Evolutionary conservation across 805 yeast species (phyloP).

Genomic region (Sugiyamaella smithiae): DNA sequence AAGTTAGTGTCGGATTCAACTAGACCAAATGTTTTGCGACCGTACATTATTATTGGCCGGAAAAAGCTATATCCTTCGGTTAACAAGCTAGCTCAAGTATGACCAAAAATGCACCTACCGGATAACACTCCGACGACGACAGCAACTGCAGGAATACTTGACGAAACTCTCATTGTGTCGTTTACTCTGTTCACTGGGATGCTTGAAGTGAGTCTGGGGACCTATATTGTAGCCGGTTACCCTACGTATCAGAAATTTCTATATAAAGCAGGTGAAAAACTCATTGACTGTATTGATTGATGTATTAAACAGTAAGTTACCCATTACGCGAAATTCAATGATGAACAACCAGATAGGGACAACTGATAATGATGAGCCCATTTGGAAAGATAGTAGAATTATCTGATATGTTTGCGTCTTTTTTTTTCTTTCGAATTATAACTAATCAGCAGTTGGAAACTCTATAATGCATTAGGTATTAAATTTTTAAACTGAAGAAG

Average conservation of each 20-base stretch:
- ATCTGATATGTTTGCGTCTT: conserved; percentile 14
- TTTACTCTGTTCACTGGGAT: too few relatives aligned
- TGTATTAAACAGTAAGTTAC: neutral
- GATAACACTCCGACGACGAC: conserved; percentile 3
- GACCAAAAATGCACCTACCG: neutral
- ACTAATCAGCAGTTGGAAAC: too few relatives aligned
- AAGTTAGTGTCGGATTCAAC: neutral
- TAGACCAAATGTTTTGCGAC: too few relatives aligned
- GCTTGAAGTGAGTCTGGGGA: too few relatives aligned
- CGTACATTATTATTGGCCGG: conserved; percentile 8
- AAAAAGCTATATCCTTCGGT: conserved; percentile 4
- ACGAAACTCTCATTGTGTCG: conserved; percentile 1
- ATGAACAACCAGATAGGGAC: conserved; percentile 37
- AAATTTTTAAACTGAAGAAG: too few relatives aligned
- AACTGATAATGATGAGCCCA: conserved; percentile 31
- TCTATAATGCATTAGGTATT: too few relatives aligned
- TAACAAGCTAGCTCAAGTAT: too few relatives aligned
- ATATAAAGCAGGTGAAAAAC: neutral
- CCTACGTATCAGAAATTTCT: neutral
- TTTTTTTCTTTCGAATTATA: too few relatives aligned
- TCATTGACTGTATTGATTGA: neutral
- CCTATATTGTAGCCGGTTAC: neutral
- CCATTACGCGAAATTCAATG: conserved; percentile 18
- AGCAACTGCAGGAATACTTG: conserved; percentile 3
- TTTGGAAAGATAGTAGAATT: conserved; percentile 35